Evolutionary conservation across 768 basidiomycete species (phyloP), one percentile per base, ranked within the genome.

Genomic region (Amanita rimosa): DNA sequence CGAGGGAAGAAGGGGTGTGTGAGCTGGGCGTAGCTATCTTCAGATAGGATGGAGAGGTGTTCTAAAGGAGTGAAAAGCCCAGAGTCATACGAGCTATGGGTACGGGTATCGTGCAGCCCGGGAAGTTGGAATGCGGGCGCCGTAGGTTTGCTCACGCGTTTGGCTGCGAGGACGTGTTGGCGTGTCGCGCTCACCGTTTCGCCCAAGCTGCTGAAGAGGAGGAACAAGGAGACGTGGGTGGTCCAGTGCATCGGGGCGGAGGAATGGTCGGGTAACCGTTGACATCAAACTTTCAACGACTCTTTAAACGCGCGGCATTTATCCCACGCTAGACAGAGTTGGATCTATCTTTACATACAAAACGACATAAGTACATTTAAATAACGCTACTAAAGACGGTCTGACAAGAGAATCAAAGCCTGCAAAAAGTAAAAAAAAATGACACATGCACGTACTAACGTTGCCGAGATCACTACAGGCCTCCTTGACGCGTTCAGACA

Each of bases 391-490:
- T 55, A 55, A 37, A 55, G 43, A 37, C 49, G 49, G 33, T 46
- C 54, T 55, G 47, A 2, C 36, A 8, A 24, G 1, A 4, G n/a
- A 16, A 6, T 39, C 37, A 48, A 17, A 31, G 27, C 16, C 24
- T 26, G 22, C 9, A 11, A 21, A 21, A 34, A 16, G 14, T 26
- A n/a, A 6, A 22, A n/a, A n/a, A 6, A 27, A 27, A 11, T 21
- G 35, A 21, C 26, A 35, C 16, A 1, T 29, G 24, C 10, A 58
- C 64, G 22, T 48, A 64, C 64, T 58, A 50, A 68, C 62, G 57
- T 74, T 90, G 56, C 85, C 89, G 52, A 99, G 78, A 68, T 99
- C 95, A 37, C 65, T 57, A 69, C 91, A 93, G n/a, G 95, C 93
- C 65, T 87, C 84, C 70, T 92, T 89, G 70, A 96, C 90, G 61